A percentile compares a stretch with the other conserved stretches of the same genome.
These are phyloP conservation scores for Begonia masoniana DNA, from an alignment of 306 rosid species.

Conservation along the genomic window DNA sequence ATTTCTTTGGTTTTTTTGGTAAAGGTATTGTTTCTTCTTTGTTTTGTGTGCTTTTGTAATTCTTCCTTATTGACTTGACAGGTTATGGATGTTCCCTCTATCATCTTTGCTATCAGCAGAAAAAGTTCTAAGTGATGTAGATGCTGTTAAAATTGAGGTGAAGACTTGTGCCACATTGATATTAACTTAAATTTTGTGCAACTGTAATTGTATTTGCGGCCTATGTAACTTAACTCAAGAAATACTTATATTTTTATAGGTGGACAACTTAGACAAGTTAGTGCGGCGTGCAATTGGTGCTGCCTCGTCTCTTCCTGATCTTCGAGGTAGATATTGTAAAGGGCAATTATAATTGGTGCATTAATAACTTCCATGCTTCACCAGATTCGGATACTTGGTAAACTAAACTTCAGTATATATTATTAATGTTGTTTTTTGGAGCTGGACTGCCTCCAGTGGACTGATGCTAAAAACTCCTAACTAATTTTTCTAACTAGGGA, in stretches of 20 bases:
- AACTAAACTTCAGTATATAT: too few species aligned
- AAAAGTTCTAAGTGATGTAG: conserved; percentile 37
- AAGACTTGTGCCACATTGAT: conserved; percentile 14
- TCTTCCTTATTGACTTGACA: conserved; percentile 20
- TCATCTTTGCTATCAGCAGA: conserved; percentile 58
- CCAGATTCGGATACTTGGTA: neutral
- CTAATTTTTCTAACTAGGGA: neutral
- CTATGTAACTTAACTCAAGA: neutral
- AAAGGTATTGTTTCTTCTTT: too few species aligned
- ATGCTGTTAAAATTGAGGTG: conserved; percentile 56
- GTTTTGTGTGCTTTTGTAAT: neutral
- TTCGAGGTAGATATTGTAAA: conserved; percentile 39
- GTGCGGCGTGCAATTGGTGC: conserved; percentile 71
- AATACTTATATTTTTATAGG: conserved; percentile 23
- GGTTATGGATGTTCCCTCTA: conserved; percentile 83
- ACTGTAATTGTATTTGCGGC: neutral
- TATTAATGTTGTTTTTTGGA: neutral
- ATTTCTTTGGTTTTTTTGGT: neutral
- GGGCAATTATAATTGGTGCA: neutral
- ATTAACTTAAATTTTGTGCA: conserved; percentile 2
- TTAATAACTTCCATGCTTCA: neutral
- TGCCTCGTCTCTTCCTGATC: conserved; percentile 59
- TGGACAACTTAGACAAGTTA: conserved; percentile 63
- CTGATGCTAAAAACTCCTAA: neutral
- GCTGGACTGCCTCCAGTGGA: neutral